These are phyloP conservation scores for Leucaena leucocephala DNA, from an alignment of 306 rosid genomes.

Conservation along the genomic window DNA sequence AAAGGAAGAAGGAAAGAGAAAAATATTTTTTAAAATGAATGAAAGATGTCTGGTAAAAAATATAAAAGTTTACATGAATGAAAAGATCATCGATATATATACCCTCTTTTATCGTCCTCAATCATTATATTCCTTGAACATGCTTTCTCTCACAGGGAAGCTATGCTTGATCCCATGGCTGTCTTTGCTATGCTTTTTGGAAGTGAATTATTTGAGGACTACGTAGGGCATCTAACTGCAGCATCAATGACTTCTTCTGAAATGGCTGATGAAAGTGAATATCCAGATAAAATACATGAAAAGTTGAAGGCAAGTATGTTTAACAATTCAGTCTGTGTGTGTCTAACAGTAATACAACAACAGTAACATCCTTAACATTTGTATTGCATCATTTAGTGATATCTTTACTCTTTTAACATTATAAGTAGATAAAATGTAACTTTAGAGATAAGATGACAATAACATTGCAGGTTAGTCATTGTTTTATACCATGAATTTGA, in stretches of 20 bases:
- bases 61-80: slow-evolving; percentile 1
- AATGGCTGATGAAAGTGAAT: slow-evolving; percentile 59
- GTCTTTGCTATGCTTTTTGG: slow-evolving; percentile 91
- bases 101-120: not conserved
- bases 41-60: not conserved
- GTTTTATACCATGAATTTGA: too few species aligned
- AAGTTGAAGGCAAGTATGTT: slow-evolving; percentile 81
- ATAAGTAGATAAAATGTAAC: too few species aligned
- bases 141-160: slow-evolving; percentile 61
- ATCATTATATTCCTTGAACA: not conserved
- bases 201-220: slow-evolving; percentile 94
- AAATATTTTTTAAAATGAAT: not conserved
- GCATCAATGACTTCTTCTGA: slow-evolving; percentile 95
- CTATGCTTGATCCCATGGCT: slow-evolving; percentile 92
- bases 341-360: not conserved
- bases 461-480: too few species aligned
- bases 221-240: slow-evolving; percentile 88
- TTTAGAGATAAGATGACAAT: too few species aligned
- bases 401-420: not conserved
- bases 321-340: slow-evolving; percentile 6
- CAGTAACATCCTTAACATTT: not conserved
- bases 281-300: slow-evolving; percentile 67
- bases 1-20: not conserved
- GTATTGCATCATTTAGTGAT: not conserved
- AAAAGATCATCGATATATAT: slow-evolving; percentile 2